Conservation (phyloP, 768 basidiomycete genomes). For the Cyclocybe cylindracea region DNA sequence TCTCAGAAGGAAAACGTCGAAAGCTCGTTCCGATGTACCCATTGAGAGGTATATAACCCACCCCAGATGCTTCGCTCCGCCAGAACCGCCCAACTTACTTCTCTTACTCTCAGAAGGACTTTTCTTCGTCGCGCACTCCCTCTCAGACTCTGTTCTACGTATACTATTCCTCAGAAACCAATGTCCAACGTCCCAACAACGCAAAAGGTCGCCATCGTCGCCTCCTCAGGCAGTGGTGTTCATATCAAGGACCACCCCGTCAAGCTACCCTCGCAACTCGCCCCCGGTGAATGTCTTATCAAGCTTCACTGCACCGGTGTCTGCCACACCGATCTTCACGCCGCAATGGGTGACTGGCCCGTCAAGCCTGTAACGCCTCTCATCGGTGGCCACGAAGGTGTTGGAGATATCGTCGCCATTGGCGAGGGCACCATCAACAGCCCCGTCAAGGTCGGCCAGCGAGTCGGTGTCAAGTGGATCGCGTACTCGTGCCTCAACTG, state of each 20-base stretch:
- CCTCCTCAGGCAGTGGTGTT: slow-evolving; percentile 31
- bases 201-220: slow-evolving; percentile 46
- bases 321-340: slow-evolving; percentile 87
- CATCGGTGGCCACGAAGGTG: slow-evolving; percentile 86
- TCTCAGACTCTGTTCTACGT: background rate
- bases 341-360: slow-evolving; percentile 81
- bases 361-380: slow-evolving; percentile 62
- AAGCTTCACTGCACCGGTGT: slow-evolving; percentile 79
- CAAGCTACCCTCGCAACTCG: slow-evolving; percentile 52
- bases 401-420: slow-evolving; percentile 80
- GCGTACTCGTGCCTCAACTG: slow-evolving; percentile 73
- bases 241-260: slow-evolving; percentile 57
- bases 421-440: slow-evolving; percentile 59
- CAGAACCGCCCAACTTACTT: too few relatives aligned
- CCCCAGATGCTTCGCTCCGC: background rate
- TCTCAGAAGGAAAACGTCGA: background rate
- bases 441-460: slow-evolving; percentile 72
- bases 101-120: background rate
- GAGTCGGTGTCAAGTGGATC: slow-evolving; percentile 85
- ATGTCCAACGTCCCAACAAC: slow-evolving; percentile 33
- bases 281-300: slow-evolving; percentile 73
- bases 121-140: background rate
- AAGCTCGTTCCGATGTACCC: background rate
- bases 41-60: background rate
- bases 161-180: slow-evolving; percentile 1